Evolutionary conservation across 208 protist species (phyloP).

Genomic region (Trypanosoma rangeli): DNA sequence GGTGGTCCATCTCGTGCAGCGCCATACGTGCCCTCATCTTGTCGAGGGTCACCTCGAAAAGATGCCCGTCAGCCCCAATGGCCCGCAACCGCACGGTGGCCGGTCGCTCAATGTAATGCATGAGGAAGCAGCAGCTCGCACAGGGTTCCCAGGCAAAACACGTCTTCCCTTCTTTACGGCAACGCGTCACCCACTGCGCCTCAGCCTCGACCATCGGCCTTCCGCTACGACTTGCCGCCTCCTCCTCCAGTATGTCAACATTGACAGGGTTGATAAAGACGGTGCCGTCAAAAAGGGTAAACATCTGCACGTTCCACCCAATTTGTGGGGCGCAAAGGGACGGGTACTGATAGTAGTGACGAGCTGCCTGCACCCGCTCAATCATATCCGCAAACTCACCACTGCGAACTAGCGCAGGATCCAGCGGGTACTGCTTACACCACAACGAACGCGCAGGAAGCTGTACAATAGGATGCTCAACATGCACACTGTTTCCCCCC

Average conservation of each 20-base stretch:
- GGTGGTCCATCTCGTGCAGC: slow-evolving; percentile 85
- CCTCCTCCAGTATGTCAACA: slow-evolving; percentile 51
- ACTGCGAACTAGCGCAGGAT: slow-evolving; percentile 26
- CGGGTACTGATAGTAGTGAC: slow-evolving; percentile 88
- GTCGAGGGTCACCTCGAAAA: slow-evolving; percentile 46
- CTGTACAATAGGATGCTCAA: slow-evolving; percentile 78
- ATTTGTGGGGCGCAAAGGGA: slow-evolving; percentile 84
- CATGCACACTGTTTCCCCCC: slow-evolving; percentile 30
- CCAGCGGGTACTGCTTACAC: slow-evolving; percentile 63
- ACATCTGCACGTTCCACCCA: slow-evolving; percentile 90
- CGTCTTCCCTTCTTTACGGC: slow-evolving; percentile 51
- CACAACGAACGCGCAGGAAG: slow-evolving; percentile 82
- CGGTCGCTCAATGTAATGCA: slow-evolving; percentile 92
- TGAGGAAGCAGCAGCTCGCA: slow-evolving; percentile 83
- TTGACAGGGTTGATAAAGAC: slow-evolving; percentile 89
- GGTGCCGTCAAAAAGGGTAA: slow-evolving; percentile 78
- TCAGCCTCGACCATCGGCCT: slow-evolving; percentile 42
- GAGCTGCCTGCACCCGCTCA: slow-evolving; percentile 49
- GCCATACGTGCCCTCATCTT: slow-evolving; percentile 82
- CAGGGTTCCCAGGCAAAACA: slow-evolving; percentile 90
- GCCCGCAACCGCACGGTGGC: slow-evolving; percentile 55
- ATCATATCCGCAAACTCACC: slow-evolving; percentile 77
- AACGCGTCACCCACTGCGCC: slow-evolving; percentile 47
- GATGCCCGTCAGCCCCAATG: slow-evolving; percentile 41
- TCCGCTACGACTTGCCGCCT: slow-evolving; percentile 21